These are phyloP conservation scores for Myxozyma neglecta DNA, from an alignment of 805 yeast genomes.

Conservation along the genomic window DNA sequence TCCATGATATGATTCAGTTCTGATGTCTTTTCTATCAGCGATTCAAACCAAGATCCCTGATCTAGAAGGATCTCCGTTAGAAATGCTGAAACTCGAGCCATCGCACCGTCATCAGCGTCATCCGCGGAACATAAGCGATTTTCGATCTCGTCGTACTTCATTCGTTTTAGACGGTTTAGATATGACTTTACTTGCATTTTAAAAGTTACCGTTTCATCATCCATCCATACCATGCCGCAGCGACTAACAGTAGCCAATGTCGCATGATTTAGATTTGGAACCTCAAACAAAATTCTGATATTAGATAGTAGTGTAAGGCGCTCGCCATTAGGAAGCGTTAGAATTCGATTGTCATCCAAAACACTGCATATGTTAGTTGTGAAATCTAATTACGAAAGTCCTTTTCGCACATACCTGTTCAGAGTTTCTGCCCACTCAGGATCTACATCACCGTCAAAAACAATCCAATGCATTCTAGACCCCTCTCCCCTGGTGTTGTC, in stretches of 20 bases:
- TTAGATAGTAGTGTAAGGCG: conserved; percentile 66
- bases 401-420: conserved; percentile 44
- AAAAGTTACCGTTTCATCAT: conserved; percentile 38
- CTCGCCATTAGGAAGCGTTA: conserved; percentile 90
- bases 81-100: not conserved
- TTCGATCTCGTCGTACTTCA: conserved; percentile 32
- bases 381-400: not conserved
- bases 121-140: conserved; percentile 17
- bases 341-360: conserved; percentile 76
- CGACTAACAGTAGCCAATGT: conserved; percentile 92
- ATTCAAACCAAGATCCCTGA: conserved; percentile 27
- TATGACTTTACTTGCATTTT: conserved; percentile 36
- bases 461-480: conserved; percentile 62
- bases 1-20: conserved; percentile 54
- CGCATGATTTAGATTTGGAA: conserved; percentile 60
- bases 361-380: conserved; percentile 50
- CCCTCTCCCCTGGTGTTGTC: conserved; percentile 62
- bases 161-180: conserved; percentile 15
- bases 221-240: conserved; percentile 85
- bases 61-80: not conserved
- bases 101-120: not conserved
- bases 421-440: conserved; percentile 91
- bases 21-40: conserved; percentile 37
- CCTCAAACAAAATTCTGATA: conserved; percentile 73
- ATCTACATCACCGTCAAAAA: conserved; percentile 90